phyloP scores from a whole-genome alignment of 225 moss, liverwort and hornwort species.

The Straminergon stramineum region DNA sequence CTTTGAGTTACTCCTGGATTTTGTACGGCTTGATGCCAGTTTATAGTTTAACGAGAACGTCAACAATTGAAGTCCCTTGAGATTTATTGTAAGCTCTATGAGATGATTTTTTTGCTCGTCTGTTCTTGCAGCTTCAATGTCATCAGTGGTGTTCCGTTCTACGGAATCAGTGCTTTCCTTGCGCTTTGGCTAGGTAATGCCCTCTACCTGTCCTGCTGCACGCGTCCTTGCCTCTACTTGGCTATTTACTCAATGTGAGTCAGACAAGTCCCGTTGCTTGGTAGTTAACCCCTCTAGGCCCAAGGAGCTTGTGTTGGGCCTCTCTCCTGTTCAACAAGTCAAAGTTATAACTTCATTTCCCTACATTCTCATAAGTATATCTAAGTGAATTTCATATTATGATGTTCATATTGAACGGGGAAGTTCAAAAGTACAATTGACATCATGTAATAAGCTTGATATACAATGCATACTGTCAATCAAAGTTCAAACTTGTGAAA shows the following conservation, averaged over 20 bases:
- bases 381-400: too few relatives aligned
- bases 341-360: too few relatives aligned
- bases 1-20: not conserved
- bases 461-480: too few relatives aligned
- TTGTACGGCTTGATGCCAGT: not conserved
- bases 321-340: too few relatives aligned
- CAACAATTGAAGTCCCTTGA: not conserved
- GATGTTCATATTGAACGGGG: too few relatives aligned
- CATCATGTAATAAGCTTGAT: too few relatives aligned
- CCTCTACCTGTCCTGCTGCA: not conserved
- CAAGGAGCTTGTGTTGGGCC: too few relatives aligned
- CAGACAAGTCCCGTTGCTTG: not conserved
- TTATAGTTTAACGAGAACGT: not conserved
- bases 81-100: not conserved
- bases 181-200: slow-evolving; percentile 66
- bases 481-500: too few relatives aligned
- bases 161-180: slow-evolving; percentile 41
- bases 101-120: not conserved
- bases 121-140: slow-evolving; percentile 42
- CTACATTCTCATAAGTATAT: too few relatives aligned
- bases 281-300: too few relatives aligned
- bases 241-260: not conserved
- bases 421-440: too few relatives aligned
- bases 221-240: not conserved
- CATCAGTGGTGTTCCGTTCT: slow-evolving; percentile 43